Evolutionary conservation across 1,284 basidiomycete genomes (phyloP).

Genomic region (Moesziomyces aphidis): DNA sequence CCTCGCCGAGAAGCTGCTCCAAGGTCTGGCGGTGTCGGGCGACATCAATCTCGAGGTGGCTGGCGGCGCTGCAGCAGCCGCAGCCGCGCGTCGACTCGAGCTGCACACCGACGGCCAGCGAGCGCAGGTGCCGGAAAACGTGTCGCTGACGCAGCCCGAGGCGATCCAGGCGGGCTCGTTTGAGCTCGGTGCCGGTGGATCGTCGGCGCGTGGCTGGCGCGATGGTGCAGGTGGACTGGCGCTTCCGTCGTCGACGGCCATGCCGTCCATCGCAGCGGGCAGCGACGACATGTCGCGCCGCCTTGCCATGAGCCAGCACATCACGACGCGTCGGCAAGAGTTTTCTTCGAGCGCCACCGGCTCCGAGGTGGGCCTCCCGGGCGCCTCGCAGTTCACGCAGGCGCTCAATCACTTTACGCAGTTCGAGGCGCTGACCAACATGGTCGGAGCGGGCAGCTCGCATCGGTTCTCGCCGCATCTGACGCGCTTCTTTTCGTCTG

Average conservation of each 20-base stretch:
- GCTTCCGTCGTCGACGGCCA: conserved; percentile 53
- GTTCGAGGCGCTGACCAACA: conserved; percentile 46
- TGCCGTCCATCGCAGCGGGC: conserved; percentile 37
- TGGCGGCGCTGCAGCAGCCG: conserved; percentile 16
- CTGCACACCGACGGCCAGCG: conserved; percentile 64
- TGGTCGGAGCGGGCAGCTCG: conserved; percentile 28
- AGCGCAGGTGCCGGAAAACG: conserved; percentile 60
- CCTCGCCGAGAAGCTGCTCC: conserved; percentile 65
- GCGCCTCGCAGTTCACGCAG: conserved; percentile 61
- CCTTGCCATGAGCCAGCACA: conserved; percentile 56
- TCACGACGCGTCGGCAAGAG: conserved; percentile 39
- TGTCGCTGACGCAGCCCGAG: conserved; percentile 66
- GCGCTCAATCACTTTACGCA: conserved; percentile 60
- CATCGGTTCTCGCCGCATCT: conserved; percentile 63
- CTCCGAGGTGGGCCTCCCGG: conserved; percentile 24
- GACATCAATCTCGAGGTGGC: conserved; percentile 56
- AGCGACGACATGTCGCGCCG: conserved; percentile 46
- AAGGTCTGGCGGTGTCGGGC: conserved; percentile 64
- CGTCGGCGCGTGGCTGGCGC: conserved; percentile 23
- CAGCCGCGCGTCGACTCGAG: conserved; percentile 39
- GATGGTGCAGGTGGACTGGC: conserved; percentile 28
- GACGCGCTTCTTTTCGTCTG: conserved; percentile 62
- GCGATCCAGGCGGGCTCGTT: conserved; percentile 51
- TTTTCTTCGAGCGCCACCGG: conserved; percentile 29
- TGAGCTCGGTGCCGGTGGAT: conserved; percentile 25